These are phyloP conservation scores for Colletotrichum melonis DNA, from an alignment of 2,329 filamentous ascomycete genomes.

Conservation along the genomic window DNA sequence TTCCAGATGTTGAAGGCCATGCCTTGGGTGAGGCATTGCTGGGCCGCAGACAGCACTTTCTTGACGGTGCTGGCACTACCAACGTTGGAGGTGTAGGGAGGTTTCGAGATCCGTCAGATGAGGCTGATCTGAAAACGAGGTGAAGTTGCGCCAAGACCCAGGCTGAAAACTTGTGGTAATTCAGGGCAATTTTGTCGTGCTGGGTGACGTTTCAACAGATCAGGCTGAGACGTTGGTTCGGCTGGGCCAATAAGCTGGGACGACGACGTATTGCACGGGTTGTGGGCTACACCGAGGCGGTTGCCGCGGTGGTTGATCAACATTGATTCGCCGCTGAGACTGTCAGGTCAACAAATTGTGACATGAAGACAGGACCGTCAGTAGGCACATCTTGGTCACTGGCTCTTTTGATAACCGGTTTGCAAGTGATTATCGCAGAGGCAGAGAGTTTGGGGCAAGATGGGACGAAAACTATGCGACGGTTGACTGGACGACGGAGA, in stretches of 20 bases:
- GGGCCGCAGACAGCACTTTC: neutral
- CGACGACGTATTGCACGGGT: neutral
- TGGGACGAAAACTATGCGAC: slow-evolving; percentile 29
- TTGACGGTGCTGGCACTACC: slow-evolving; percentile 1
- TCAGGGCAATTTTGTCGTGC: neutral
- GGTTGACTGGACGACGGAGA: slow-evolving; percentile 27
- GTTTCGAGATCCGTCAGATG: neutral
- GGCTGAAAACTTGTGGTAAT: neutral
- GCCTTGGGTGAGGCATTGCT: neutral
- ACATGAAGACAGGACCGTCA: neutral
- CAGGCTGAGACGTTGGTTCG: slow-evolving; percentile 28
- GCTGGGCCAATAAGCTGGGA: neutral
- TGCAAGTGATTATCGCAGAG: neutral
- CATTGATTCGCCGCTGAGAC: neutral
- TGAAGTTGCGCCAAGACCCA: neutral
- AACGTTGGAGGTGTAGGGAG: neutral
- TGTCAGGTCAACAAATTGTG: neutral
- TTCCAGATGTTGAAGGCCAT: slow-evolving; percentile 12
- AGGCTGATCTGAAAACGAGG: neutral
- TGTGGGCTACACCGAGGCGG: neutral
- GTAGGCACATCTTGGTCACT: neutral
- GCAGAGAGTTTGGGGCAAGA: slow-evolving; percentile 19
- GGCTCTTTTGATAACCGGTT: neutral
- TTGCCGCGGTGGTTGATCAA: neutral
- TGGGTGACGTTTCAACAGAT: slow-evolving; percentile 2